These are phyloP conservation scores for Cardamine chenopodiifolia DNA, from an alignment of 345 rosid species.

Conservation along the genomic window DNA sequence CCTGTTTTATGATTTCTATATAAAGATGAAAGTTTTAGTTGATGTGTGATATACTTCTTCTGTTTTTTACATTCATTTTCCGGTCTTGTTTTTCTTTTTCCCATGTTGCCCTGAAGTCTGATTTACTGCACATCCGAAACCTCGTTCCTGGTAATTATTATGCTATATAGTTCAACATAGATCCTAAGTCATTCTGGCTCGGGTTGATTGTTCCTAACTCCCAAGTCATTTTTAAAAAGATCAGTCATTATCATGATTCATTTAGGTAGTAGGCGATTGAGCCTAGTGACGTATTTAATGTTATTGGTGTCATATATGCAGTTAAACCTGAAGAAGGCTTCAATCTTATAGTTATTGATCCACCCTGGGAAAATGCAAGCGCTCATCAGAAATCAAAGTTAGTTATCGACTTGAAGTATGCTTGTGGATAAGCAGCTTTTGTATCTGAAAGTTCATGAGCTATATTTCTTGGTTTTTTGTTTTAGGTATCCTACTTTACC, in stretches of 20 bases:
- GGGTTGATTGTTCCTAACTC: background rate
- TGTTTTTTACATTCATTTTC: background rate
- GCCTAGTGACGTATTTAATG: slow-evolving; percentile 11
- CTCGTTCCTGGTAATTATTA: slow-evolving; percentile 74
- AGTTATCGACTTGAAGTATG: slow-evolving; percentile 8
- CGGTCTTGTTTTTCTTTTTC: slow-evolving; percentile 4
- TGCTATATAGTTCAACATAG: background rate
- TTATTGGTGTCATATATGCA: slow-evolving; percentile 41
- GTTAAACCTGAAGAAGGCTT: slow-evolving; percentile 61
- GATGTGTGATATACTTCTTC: slow-evolving; percentile 12
- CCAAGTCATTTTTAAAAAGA: background rate
- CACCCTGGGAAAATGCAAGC: slow-evolving; percentile 96
- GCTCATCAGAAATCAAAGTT: slow-evolving; percentile 81
- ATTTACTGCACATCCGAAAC: slow-evolving; percentile 75
- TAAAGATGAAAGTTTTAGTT: slow-evolving; percentile 3
- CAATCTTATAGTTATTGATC: slow-evolving; percentile 79
- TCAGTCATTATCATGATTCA: background rate
- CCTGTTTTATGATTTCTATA: slow-evolving; percentile 3
- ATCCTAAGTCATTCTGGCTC: background rate
- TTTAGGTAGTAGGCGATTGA: slow-evolving; percentile 5
- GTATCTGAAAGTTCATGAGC: background rate
- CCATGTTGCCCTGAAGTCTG: slow-evolving; percentile 60
- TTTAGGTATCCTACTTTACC: slow-evolving; percentile 86
- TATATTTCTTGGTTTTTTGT: slow-evolving; percentile 17
- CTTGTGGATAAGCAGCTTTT: background rate